Conservation (phyloP, 352 stramenopile genomes). For the Phytophthora pluvialis region DNA sequence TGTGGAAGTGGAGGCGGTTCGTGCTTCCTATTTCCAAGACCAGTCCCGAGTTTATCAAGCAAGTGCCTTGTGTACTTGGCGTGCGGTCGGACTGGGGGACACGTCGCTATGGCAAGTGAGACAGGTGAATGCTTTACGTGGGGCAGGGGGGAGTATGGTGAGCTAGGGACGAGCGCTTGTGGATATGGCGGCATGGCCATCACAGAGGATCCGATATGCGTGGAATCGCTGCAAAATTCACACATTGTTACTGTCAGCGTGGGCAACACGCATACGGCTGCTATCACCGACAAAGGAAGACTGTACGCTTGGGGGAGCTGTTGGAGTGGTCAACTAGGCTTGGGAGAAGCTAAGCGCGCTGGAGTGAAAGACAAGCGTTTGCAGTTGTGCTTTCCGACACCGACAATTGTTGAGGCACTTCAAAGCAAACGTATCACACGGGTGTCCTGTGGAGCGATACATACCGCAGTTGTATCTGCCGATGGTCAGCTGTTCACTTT, state of each 20-base stretch:
- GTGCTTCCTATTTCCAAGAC: constrained; percentile 58
- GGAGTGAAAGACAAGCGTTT: constrained; percentile 54
- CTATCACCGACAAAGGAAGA: constrained; percentile 52
- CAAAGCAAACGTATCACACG: constrained; percentile 48
- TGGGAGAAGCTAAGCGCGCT: constrained; percentile 61
- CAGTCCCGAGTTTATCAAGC: constrained; percentile 39
- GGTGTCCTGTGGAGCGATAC: constrained; percentile 91
- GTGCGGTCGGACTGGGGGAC: constrained; percentile 53
- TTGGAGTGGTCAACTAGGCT: constrained; percentile 73
- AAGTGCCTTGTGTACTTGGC: constrained; percentile 40
- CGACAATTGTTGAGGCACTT: constrained; percentile 64
- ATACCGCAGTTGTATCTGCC: constrained; percentile 68
- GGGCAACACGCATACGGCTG: constrained; percentile 69
- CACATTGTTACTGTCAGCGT: constrained; percentile 50
- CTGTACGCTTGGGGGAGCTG: constrained; percentile 73
- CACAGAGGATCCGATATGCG: constrained; percentile 8
- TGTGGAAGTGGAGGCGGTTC: neutral
- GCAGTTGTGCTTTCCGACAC: constrained; percentile 69
- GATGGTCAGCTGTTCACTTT: constrained; percentile 82
- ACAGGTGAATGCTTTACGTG: constrained; percentile 62
- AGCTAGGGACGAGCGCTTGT: constrained; percentile 48
- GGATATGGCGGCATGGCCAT: constrained; percentile 15
- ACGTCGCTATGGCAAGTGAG: constrained; percentile 48
- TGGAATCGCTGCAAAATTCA: constrained; percentile 17
- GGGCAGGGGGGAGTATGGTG: constrained; percentile 65